These are phyloP conservation scores for Penicillium waksmanii DNA, from an alignment of 495 filamentous ascomycete genomes.

Conservation along the genomic window DNA sequence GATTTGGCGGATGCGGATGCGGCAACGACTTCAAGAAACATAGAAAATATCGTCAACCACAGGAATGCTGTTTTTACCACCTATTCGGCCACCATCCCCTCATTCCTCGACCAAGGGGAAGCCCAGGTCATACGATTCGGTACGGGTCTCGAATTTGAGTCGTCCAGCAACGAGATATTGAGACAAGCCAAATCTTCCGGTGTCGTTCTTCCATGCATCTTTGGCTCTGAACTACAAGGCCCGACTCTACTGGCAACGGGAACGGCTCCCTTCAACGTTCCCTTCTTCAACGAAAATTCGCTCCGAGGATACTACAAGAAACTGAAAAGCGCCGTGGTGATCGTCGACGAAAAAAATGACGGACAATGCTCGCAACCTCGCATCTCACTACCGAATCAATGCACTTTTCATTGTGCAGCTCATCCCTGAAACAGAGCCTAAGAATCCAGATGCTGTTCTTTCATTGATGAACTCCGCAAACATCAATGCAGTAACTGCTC, in stretches of 20 bases:
- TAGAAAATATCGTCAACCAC: not conserved
- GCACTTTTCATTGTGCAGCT: slow-evolving; percentile 30
- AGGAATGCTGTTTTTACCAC: not conserved
- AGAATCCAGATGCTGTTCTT: not conserved
- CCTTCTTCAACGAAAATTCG: not conserved
- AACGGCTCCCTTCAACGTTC: not conserved
- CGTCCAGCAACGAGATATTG: not conserved
- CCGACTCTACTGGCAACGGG: not conserved
- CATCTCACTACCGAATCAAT: slow-evolving; percentile 26
- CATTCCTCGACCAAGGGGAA: not conserved
- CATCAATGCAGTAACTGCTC: not conserved
- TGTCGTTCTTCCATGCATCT: not conserved
- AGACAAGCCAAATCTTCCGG: not conserved
- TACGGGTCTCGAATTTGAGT: not conserved
- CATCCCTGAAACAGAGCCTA: not conserved
- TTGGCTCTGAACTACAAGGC: not conserved
- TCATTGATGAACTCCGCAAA: not conserved
- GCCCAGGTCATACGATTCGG: not conserved
- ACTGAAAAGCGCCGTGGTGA: slow-evolving; percentile 14
- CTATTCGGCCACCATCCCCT: not conserved
- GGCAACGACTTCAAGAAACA: not conserved
- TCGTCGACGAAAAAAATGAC: slow-evolving; percentile 31
- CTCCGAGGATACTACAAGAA: not conserved
- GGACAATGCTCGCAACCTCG: slow-evolving; percentile 30
- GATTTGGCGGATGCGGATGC: not conserved